phyloP scores from a whole-genome alignment of 208 protist species.

The Crithidia brevicula region DNA sequence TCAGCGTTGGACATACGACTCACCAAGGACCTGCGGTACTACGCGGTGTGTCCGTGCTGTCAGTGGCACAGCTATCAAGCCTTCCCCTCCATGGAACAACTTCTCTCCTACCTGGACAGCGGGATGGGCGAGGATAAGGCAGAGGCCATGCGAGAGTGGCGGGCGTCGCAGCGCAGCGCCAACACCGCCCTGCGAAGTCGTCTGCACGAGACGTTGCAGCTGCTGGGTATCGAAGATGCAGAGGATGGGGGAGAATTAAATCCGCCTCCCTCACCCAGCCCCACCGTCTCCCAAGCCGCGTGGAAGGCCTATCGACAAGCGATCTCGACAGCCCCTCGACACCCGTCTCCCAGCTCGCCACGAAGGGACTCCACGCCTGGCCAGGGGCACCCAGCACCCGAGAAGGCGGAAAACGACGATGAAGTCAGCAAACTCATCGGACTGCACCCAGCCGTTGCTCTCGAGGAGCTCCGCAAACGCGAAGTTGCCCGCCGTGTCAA shows the following conservation, averaged over 20 bases:
- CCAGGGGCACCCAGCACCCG: conserved; percentile 1
- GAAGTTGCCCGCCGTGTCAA: conserved; percentile 3
- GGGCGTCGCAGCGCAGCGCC: conserved; percentile 26
- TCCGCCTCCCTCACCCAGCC: not conserved
- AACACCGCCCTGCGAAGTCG: conserved; percentile 21
- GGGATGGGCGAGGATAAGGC: conserved; percentile 15
- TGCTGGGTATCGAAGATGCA: not conserved
- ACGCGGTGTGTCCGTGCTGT: conserved; percentile 50
- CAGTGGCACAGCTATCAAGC: conserved; percentile 48
- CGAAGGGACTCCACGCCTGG: not conserved
- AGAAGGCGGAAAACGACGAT: not conserved
- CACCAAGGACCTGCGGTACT: conserved; percentile 44
- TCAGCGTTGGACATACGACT: conserved; percentile 29
- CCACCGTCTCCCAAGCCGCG: conserved; percentile 26
- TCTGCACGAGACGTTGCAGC: not conserved
- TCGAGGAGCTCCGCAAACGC: conserved; percentile 37
- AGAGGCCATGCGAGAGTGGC: conserved; percentile 34
- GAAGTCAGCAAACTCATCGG: not conserved
- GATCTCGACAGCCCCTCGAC: not conserved
- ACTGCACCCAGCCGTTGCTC: conserved; percentile 34
- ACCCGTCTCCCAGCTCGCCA: not conserved
- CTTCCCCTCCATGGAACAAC: conserved; percentile 36
- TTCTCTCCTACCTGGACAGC: conserved; percentile 35
- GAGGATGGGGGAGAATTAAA: not conserved
- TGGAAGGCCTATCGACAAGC: conserved; percentile 16